A percentile compares a stretch with the other conserved stretches of the same genome.
Evolutionary conservation across 2,329 filamentous ascomycete genomes (phyloP).

Genomic region (Claviceps sp.): DNA sequence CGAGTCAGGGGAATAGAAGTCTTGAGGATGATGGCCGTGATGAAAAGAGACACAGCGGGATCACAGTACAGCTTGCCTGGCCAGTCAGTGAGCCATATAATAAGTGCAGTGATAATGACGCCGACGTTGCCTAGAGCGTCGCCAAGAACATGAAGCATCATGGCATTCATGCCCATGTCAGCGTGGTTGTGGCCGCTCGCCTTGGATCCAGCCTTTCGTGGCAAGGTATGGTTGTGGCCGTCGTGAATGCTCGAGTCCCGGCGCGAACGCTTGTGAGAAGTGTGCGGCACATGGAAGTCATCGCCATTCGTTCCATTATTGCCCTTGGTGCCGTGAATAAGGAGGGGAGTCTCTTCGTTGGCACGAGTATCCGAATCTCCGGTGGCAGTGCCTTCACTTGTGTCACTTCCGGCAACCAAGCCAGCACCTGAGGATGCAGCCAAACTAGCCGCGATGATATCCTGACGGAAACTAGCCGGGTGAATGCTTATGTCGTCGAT

Average conservation of each 20-base stretch:
- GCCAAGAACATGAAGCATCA: constrained; percentile 64
- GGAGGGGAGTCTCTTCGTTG: constrained; percentile 34
- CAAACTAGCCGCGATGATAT: constrained; percentile 75
- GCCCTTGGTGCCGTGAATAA: constrained; percentile 17
- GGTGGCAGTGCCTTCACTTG: constrained; percentile 33
- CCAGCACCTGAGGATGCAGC: constrained; percentile 36
- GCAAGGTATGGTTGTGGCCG: constrained; percentile 69
- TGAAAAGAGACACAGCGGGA: constrained; percentile 82
- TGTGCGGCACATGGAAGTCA: constrained; percentile 9
- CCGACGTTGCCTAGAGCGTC: constrained; percentile 79
- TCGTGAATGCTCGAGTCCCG: constrained; percentile 47
- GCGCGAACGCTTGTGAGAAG: constrained; percentile 16
- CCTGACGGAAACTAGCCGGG: constrained; percentile 79
- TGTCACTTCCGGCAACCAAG: constrained; percentile 38
- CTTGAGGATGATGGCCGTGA: constrained; percentile 65
- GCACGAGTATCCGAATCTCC: constrained; percentile 27
- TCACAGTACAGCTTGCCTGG: constrained; percentile 78
- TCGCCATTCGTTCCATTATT: constrained; percentile 18
- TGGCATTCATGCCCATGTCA: constrained; percentile 91
- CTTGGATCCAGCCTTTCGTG: constrained; percentile 45
- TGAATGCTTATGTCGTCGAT: constrained; percentile 70
- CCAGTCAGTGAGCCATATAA: constrained; percentile 85
- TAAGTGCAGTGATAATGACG: constrained; percentile 67
- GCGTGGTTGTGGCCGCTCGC: constrained; percentile 65
- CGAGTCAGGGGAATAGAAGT: constrained; percentile 68